phyloP scores from a whole-genome alignment of 75 land plant genomes.

The Sequoia sempervirens region DNA sequence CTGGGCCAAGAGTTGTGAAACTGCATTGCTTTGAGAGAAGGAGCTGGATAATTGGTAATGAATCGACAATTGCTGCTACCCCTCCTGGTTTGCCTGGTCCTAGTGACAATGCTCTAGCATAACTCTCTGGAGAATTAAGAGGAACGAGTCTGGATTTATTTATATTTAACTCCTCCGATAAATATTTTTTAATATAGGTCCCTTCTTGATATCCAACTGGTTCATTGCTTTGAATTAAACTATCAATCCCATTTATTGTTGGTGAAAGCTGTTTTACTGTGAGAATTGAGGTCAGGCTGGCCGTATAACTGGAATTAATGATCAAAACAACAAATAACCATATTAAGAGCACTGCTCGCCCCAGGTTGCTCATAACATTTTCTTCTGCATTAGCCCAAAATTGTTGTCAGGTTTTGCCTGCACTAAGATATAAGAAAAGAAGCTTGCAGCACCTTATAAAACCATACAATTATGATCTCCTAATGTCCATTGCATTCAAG shows the following conservation, averaged over 20 bases:
- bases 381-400: too few relatives aligned
- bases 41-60: constrained; percentile 20
- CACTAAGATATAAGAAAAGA: too few relatives aligned
- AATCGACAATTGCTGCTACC: constrained; percentile 31
- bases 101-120: constrained; percentile 14
- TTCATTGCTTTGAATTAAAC: constrained; percentile 24
- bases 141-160: constrained; percentile 21
- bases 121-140: constrained; percentile 15
- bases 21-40: constrained; percentile 15
- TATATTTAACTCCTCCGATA: constrained; percentile 19
- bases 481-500: too few relatives aligned
- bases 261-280: too few relatives aligned
- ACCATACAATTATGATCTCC: too few relatives aligned
- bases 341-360: too few relatives aligned
- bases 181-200: constrained; percentile 31
- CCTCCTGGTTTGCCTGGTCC: constrained; percentile 18
- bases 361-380: too few relatives aligned
- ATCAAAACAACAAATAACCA: too few relatives aligned
- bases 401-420: too few relatives aligned
- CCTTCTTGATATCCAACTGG: constrained; percentile 43
- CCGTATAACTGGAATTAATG: too few relatives aligned
- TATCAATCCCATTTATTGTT: constrained; percentile 15
- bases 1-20: constrained; percentile 18
- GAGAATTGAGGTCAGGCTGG: too few relatives aligned
- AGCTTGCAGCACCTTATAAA: too few relatives aligned